Base-by-base conservation (phyloP, 495 filamentous ascomycete species). In the Podospora sp. region DNA sequence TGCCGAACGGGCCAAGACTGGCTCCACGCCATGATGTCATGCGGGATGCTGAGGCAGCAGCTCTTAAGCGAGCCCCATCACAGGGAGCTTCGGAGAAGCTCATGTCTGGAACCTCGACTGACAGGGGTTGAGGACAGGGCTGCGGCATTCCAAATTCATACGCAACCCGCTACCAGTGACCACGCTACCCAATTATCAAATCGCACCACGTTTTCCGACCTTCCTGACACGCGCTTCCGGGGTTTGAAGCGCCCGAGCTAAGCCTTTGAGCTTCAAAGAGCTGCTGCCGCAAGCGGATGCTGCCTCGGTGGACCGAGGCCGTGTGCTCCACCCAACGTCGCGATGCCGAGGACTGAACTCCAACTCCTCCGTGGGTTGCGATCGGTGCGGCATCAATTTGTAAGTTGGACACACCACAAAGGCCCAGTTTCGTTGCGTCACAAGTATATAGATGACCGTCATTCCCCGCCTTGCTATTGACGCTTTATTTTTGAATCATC, bases 11-110 rank as follows among this genome's bases (percentile, higher is more conserved):
- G 1, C 8, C 9, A 14, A 21, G 57, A 60, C 57, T 60, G 57
- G 57, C 26, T 36, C 57, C 57, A 11, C 18, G 6, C 2, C 60
- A 62, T 62, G 60, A 62, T 62, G 60, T 61, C 29, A 62, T 62
- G 60, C 60, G 40, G 21, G 21, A 5, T 21, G 40, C 36, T 36
- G 9, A 60, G 29, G n/a, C 57, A 60, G 57, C 57, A 22, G 56
- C 11, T 5, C 33, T 22, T 18, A 8, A 57, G 18, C 53, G 26
- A 57, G 53, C 53, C 9, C 21, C 16, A 25, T 59, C 56, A 29
- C 18, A 20, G 14, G 2, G 7, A 20, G 21, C 18, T 59, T 16
- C 25, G 26, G 56, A 7, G 56, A n/a, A 27, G 21, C 26, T 59
- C 1, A 26, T 25, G 22, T 29, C 40, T 59, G 56, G 16, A 55